Percentiles rank a stretch among this genome's conserved stretches.
Conservation (phyloP, 2,329 filamentous ascomycete genomes). For the Claviceps arundinis region DNA sequence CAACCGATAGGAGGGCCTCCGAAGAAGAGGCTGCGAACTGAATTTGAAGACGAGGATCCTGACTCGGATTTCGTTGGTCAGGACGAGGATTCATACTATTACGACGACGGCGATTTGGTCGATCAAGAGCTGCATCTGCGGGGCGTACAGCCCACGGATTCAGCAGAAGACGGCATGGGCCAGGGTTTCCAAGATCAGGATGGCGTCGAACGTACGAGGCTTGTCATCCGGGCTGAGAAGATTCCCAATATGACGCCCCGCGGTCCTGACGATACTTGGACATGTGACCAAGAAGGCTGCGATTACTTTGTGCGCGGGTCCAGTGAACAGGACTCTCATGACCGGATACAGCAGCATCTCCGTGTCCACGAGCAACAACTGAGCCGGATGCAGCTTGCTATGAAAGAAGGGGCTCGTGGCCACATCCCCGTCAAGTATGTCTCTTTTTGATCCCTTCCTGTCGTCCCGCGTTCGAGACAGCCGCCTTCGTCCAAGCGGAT, state of each 20-base stretch:
- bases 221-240: conserved; percentile 36
- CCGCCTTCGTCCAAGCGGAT: conserved; percentile 9
- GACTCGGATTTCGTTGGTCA: conserved; percentile 19
- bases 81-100: conserved; percentile 21
- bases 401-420: conserved; percentile 42
- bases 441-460: conserved; percentile 17
- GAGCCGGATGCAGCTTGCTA: conserved; percentile 35
- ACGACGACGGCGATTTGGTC: conserved; percentile 9
- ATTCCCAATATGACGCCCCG: conserved; percentile 34
- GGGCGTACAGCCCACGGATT: conserved; percentile 12
- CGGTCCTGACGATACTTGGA: conserved; percentile 52
- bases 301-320: conserved; percentile 49
- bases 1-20: conserved; percentile 17
- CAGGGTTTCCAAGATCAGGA: conserved; percentile 7
- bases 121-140: conserved; percentile 19
- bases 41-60: conserved; percentile 24
- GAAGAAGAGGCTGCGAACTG: conserved; percentile 31
- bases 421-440: conserved; percentile 45
- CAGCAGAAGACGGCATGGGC: conserved; percentile 5
- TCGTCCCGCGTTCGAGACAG: conserved; percentile 12
- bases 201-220: conserved; percentile 19
- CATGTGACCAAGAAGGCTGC: conserved; percentile 51
- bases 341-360: conserved; percentile 47
- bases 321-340: conserved; percentile 39
- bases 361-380: conserved; percentile 43